These are phyloP conservation scores for Nemania sp. DNA, from an alignment of 2,329 filamentous ascomycete genomes.

Conservation along the genomic window DNA sequence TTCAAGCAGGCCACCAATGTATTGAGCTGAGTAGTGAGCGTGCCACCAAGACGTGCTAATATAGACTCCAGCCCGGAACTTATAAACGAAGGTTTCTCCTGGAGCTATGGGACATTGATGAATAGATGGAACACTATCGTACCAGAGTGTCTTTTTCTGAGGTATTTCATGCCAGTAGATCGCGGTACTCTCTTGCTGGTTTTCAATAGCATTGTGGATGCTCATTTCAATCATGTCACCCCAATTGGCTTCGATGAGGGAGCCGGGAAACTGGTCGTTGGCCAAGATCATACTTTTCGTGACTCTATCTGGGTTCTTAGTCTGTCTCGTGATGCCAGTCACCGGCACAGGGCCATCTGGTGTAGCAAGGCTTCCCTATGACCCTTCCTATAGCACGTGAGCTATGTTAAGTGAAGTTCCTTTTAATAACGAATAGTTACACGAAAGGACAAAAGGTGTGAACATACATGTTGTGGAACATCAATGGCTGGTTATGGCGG, in stretches of 20 bases:
- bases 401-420: too few species aligned
- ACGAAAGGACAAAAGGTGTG: too few species aligned
- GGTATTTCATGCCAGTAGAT: constrained; percentile 4
- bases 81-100: constrained; percentile 8
- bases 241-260: background rate
- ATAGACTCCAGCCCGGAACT: constrained; percentile 2
- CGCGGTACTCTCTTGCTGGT: background rate
- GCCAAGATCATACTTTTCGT: background rate
- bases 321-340: too few species aligned
- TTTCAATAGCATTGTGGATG: background rate
- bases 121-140: constrained; percentile 8
- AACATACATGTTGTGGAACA: too few species aligned
- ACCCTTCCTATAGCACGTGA: too few species aligned
- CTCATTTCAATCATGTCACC: background rate
- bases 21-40: constrained; percentile 6
- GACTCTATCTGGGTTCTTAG: too few species aligned
- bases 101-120: constrained; percentile 15
- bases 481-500: too few species aligned
- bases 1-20: constrained; percentile 43
- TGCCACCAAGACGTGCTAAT: constrained; percentile 11
- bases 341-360: too few species aligned
- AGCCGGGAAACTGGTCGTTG: constrained; percentile 1
- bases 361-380: too few species aligned
- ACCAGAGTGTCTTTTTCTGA: background rate
- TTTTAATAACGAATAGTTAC: too few species aligned